Evolutionary conservation across 2,329 filamentous ascomycete genomes (phyloP).

Genomic region (Fusarium lyarnte): DNA sequence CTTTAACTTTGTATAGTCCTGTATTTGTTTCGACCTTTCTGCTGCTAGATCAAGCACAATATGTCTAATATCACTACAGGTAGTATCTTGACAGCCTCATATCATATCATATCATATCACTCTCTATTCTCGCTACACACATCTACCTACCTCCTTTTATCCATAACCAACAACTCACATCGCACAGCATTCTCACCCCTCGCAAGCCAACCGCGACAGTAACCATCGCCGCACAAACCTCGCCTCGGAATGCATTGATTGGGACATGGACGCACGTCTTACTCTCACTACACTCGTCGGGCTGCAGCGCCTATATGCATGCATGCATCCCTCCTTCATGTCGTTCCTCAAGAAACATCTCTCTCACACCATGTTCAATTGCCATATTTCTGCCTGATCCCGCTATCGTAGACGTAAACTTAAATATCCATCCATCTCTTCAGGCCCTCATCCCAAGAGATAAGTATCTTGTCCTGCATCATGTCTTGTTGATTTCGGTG

Average conservation of each 20-base stretch:
- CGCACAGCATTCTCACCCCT: slow-evolving; percentile 33
- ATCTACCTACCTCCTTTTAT: neutral
- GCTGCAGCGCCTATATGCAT: slow-evolving; percentile 43
- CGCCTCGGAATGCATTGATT: slow-evolving; percentile 38
- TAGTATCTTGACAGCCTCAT: neutral
- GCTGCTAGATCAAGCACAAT: neutral
- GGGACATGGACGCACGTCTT: slow-evolving; percentile 28
- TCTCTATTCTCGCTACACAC: neutral
- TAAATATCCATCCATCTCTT: slow-evolving; percentile 36
- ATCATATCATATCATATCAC: neutral
- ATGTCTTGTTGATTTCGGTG: slow-evolving; percentile 13
- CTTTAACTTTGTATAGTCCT: neutral
- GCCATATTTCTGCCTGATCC: slow-evolving; percentile 14
- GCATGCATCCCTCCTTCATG: slow-evolving; percentile 31
- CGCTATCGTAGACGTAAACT: slow-evolving; percentile 6
- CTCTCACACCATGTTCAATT: slow-evolving; percentile 27
- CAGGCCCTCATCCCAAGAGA: slow-evolving; percentile 17
- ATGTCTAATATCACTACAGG: neutral
- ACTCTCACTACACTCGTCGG: slow-evolving; percentile 18
- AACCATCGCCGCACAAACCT: slow-evolving; percentile 4
- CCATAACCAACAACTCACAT: slow-evolving; percentile 16
- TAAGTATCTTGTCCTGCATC: slow-evolving; percentile 4
- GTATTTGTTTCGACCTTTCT: neutral
- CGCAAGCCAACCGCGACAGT: slow-evolving; percentile 14
- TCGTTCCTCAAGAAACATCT: slow-evolving; percentile 14